Percentiles rank a stretch among this genome's conserved stretches.
These are phyloP conservation scores for Stevia rebaudiana DNA, from an alignment of 140 eudicot genomes.

Conservation along the genomic window DNA sequence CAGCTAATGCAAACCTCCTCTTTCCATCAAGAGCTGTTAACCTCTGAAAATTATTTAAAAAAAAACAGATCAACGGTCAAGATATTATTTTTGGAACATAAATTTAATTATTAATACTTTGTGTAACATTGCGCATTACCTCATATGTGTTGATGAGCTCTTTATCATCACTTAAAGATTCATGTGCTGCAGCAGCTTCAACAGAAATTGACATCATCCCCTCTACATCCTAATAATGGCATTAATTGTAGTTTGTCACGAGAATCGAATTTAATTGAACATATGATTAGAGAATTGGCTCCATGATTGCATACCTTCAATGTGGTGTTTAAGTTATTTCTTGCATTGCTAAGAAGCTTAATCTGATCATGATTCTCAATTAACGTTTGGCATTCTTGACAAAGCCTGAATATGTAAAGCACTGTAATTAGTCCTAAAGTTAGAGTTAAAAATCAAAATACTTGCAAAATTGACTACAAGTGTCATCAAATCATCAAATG, in stretches of 20 bases:
- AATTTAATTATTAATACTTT: background rate
- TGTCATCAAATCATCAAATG: slow-evolving; percentile 18
- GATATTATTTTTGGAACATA: slow-evolving; percentile 1
- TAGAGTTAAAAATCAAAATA: slow-evolving; percentile 16
- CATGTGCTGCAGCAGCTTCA: slow-evolving; percentile 94
- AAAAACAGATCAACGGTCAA: slow-evolving; percentile 2
- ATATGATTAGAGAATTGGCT: background rate
- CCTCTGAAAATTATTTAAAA: slow-evolving; percentile 46
- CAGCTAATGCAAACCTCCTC: slow-evolving; percentile 94
- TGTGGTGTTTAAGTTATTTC: slow-evolving; percentile 93
- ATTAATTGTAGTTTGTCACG: background rate
- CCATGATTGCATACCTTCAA: slow-evolving; percentile 56
- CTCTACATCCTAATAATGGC: slow-evolving; percentile 72
- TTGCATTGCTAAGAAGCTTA: slow-evolving; percentile 89
- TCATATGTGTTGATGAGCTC: slow-evolving; percentile 92
- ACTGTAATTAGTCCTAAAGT: slow-evolving; percentile 20
- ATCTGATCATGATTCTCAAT: slow-evolving; percentile 97
- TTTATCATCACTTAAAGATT: slow-evolving; percentile 85
- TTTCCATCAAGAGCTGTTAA: slow-evolving; percentile 98
- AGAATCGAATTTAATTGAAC: background rate
- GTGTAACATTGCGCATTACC: slow-evolving; percentile 34
- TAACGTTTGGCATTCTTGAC: slow-evolving; percentile 94
- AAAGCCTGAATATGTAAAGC: slow-evolving; percentile 52
- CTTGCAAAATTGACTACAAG: background rate
- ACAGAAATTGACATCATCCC: slow-evolving; percentile 99